Percentiles rank a stretch among this genome's conserved stretches.
Conservation (phyloP, 2,329 filamentous ascomycete genomes). For the Aspergillus phoenicis region DNA sequence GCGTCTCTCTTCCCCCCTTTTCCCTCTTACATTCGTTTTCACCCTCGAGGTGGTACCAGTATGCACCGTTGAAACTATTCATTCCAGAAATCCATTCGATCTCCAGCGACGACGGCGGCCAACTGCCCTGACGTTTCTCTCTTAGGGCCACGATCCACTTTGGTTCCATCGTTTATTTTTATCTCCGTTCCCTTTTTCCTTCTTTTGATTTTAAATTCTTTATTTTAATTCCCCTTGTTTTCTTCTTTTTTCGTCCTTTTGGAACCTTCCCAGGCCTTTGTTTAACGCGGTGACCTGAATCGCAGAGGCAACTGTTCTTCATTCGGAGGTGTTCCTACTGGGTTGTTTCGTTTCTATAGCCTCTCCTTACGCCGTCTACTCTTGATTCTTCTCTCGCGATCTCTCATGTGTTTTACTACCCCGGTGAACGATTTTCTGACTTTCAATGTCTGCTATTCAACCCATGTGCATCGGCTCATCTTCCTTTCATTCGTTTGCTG, state of each 20-base stretch:
- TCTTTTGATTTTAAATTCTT: slow-evolving; percentile 10
- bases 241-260: slow-evolving; percentile 3
- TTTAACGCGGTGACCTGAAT: slow-evolving; percentile 13
- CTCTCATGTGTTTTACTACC: slow-evolving; percentile 16
- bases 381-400: slow-evolving; percentile 3
- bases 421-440: slow-evolving; percentile 16
- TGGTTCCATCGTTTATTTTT: slow-evolving; percentile 18
- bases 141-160: slow-evolving; percentile 19
- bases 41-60: slow-evolving; percentile 23
- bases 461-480: slow-evolving; percentile 20
- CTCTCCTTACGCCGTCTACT: slow-evolving; percentile 5
- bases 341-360: slow-evolving; percentile 14
- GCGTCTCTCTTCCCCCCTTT: slow-evolving; percentile 18
- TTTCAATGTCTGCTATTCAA: slow-evolving; percentile 30
- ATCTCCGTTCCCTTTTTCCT: slow-evolving; percentile 11
- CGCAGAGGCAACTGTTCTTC: slow-evolving; percentile 20
- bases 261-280: slow-evolving; percentile 5
- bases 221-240: slow-evolving; percentile 2
- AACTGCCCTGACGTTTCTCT: slow-evolving; percentile 18
- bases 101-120: slow-evolving; percentile 20
- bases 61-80: slow-evolving; percentile 28
- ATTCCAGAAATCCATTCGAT: slow-evolving; percentile 26
- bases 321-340: slow-evolving; percentile 10
- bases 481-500: slow-evolving; percentile 17
- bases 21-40: slow-evolving; percentile 20